Evolutionary conservation across 2,329 filamentous ascomycete genomes (phyloP).

Genomic region (Colletotrichum spinosum): DNA sequence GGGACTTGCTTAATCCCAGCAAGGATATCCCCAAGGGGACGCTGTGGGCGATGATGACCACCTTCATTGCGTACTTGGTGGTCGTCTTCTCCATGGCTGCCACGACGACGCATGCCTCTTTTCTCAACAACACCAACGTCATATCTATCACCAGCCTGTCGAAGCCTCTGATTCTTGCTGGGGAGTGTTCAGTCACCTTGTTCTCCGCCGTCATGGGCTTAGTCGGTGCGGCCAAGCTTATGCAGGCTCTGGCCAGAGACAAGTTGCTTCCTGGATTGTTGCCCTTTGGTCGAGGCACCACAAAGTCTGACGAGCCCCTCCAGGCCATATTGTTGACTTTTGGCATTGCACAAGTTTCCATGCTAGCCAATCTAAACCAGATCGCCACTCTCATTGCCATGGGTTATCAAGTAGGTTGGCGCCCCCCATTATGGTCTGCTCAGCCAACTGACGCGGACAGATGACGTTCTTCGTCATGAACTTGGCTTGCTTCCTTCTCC

Average conservation of each 20-base stretch:
- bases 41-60: slow-evolving; percentile 79
- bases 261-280: slow-evolving; percentile 80
- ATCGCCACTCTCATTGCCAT: slow-evolving; percentile 92
- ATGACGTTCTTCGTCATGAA: slow-evolving; percentile 95
- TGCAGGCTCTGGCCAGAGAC: slow-evolving; percentile 86
- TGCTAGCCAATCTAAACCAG: slow-evolving; percentile 86
- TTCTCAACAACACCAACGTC: slow-evolving; percentile 81
- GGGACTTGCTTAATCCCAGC: slow-evolving; percentile 84
- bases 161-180: slow-evolving; percentile 77
- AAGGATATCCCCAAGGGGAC: slow-evolving; percentile 89
- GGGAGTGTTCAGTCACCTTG: slow-evolving; percentile 84
- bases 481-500: slow-evolving; percentile 85
- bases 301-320: slow-evolving; percentile 78
- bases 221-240: slow-evolving; percentile 84
- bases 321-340: slow-evolving; percentile 83
- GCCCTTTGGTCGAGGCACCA: slow-evolving; percentile 79
- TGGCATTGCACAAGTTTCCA: slow-evolving; percentile 79
- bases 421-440: neutral
- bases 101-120: slow-evolving; percentile 78
- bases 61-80: slow-evolving; percentile 79
- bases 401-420: slow-evolving; percentile 77
- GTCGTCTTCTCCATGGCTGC: slow-evolving; percentile 84
- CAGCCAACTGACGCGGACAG: slow-evolving; percentile 45
- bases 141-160: slow-evolving; percentile 87
- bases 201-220: slow-evolving; percentile 91